These are phyloP conservation scores for Bacterosira constricta DNA, from an alignment of 108 stramenopile genomes.

Conservation along the genomic window DNA sequence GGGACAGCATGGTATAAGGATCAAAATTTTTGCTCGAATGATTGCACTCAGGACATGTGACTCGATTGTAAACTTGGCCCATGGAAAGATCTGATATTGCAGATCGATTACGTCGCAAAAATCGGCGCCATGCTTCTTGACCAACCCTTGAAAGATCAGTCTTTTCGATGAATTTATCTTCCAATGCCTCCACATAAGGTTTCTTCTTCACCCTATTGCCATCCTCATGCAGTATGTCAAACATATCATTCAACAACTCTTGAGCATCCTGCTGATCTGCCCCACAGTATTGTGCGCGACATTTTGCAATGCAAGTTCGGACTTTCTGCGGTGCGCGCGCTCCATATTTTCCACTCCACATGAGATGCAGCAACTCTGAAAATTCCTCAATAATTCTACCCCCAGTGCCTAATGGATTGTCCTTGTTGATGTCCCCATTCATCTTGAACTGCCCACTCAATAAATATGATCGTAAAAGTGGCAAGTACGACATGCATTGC, in stretches of 20 bases:
- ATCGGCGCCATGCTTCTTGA: constrained; percentile 84
- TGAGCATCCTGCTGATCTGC: constrained; percentile 96
- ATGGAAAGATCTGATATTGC: constrained; percentile 83
- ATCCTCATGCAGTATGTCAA: constrained; percentile 94
- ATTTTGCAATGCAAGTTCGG: constrained; percentile 71
- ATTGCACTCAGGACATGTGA: constrained; percentile 84
- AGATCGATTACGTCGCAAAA: constrained; percentile 78
- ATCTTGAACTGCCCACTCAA: constrained; percentile 79
- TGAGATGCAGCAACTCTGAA: constrained; percentile 72
- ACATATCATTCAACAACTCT: constrained; percentile 91
- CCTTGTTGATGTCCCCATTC: constrained; percentile 86
- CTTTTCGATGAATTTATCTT: constrained; percentile 81
- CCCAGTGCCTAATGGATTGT: constrained; percentile 94
- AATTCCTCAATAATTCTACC: constrained; percentile 94
- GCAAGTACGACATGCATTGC: constrained; percentile 93
- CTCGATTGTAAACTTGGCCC: constrained; percentile 84
- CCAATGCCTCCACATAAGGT: constrained; percentile 87
- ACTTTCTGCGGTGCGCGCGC: constrained; percentile 82
- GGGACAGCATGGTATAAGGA: constrained; percentile 89
- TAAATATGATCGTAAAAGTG: constrained; percentile 86
- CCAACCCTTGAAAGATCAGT: constrained; percentile 67
- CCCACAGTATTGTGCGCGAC: constrained; percentile 87
- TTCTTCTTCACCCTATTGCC: constrained; percentile 93
- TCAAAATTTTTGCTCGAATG: constrained; percentile 91
- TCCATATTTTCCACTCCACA: constrained; percentile 86